A percentile compares a stretch with the other conserved stretches of the same genome.
These are phyloP conservation scores for Adansonia grandidieri DNA, from an alignment of 441 rosid species.

Conservation along the genomic window DNA sequence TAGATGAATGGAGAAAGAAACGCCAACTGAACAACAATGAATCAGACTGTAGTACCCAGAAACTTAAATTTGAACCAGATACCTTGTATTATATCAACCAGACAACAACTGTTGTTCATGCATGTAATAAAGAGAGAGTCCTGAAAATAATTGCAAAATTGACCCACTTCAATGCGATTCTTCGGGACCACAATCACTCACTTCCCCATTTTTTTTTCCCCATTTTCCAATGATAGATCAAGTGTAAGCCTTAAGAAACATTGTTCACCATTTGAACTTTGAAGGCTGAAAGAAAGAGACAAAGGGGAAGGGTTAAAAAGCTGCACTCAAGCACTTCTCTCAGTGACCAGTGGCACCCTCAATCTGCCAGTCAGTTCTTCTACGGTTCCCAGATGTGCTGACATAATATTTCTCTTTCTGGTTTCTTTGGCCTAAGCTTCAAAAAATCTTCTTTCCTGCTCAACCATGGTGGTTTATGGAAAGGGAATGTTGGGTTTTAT, in stretches of 20 bases:
- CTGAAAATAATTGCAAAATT: not conserved
- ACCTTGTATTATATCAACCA: not conserved
- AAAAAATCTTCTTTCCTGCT: conserved; percentile 19
- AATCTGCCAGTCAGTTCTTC: too few species aligned
- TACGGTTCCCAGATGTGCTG: not conserved
- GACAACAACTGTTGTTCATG: not conserved
- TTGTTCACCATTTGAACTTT: not conserved
- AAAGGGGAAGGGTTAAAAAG: not conserved
- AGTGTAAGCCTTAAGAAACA: not conserved
- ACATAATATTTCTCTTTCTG: not conserved
- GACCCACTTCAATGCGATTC: conserved; percentile 8
- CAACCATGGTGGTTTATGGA: conserved; percentile 51
- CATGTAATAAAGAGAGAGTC: not conserved
- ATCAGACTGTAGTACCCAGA: not conserved
- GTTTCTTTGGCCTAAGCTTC: conserved; percentile 28
- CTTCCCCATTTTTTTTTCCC: too few species aligned
- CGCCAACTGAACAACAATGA: not conserved
- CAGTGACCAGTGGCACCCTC: not conserved
- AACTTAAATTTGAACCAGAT: not conserved
- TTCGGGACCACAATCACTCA: not conserved
- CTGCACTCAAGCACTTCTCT: not conserved
- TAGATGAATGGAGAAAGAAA: not conserved
- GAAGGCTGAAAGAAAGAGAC: not conserved
- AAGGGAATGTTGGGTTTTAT: conserved; percentile 47
- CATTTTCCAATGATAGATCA: not conserved